These are phyloP conservation scores for Moesziomyces sp. DNA, from an alignment of 1,284 basidiomycete genomes.

Conservation along the genomic window DNA sequence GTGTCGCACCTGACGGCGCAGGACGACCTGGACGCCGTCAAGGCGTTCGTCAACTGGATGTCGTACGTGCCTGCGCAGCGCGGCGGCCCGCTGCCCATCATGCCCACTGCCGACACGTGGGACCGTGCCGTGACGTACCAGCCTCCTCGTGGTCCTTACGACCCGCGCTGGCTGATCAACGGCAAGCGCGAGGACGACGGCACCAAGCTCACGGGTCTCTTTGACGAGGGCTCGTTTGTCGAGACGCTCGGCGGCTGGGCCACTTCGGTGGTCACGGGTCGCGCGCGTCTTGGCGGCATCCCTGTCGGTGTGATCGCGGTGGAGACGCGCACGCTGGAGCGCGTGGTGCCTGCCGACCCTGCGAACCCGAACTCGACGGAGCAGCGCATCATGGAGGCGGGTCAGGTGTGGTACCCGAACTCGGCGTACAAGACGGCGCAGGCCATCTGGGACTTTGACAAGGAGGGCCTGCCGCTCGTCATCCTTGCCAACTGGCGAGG, in stretches of 20 bases:
- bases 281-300: conserved; percentile 94
- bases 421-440: conserved; percentile 99
- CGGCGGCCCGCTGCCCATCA: conserved; percentile 48
- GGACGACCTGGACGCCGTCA: conserved; percentile 77
- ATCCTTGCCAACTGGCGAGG: conserved; percentile 99
- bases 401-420: conserved; percentile 99
- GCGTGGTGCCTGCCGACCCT: conserved; percentile 97
- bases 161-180: conserved; percentile 96
- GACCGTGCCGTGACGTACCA: conserved; percentile 90
- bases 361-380: conserved; percentile 97
- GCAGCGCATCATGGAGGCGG: conserved; percentile 97
- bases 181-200: conserved; percentile 86
- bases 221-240: conserved; percentile 95
- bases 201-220: conserved; percentile 78
- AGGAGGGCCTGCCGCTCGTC: conserved; percentile 94
- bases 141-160: conserved; percentile 93
- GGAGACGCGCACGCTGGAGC: conserved; percentile 96
- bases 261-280: conserved; percentile 75
- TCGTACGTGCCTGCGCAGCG: conserved; percentile 78
- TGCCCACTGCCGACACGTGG: conserved; percentile 73
- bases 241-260: conserved; percentile 77
- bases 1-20: conserved; percentile 94
- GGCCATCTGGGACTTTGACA: conserved; percentile 98
- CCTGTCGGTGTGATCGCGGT: conserved; percentile 98
- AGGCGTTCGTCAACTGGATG: conserved; percentile 80